A percentile compares a stretch with the other conserved stretches of the same genome.
These are phyloP conservation scores for Fusarium torulosum DNA, from an alignment of 2,329 filamentous ascomycete species.

Conservation along the genomic window DNA sequence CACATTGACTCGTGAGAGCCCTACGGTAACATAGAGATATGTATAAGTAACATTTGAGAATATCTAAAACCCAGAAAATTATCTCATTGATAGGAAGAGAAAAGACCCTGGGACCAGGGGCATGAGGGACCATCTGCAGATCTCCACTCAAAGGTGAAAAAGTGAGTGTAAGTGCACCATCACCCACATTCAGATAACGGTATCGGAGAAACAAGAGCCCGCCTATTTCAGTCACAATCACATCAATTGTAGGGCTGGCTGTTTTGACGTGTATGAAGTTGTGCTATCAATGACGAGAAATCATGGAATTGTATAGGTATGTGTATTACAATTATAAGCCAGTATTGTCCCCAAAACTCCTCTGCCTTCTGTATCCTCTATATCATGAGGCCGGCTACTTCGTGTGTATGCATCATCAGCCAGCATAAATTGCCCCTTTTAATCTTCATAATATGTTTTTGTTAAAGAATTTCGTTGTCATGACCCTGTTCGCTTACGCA, in stretches of 20 bases:
- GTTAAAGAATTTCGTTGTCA: slow-evolving; percentile 21
- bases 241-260: not conserved
- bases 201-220: slow-evolving; percentile 38
- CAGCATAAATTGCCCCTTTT: slow-evolving; percentile 30
- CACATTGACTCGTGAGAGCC: not conserved
- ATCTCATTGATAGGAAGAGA: not conserved
- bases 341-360: slow-evolving; percentile 41
- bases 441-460: slow-evolving; percentile 34
- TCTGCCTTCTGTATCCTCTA: slow-evolving; percentile 38
- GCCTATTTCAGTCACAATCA: slow-evolving; percentile 4
- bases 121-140: not conserved
- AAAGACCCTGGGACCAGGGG: not conserved
- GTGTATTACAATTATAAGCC: slow-evolving; percentile 50
- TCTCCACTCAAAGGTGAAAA: slow-evolving; percentile 31
- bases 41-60: too few species aligned
- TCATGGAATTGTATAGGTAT: slow-evolving; percentile 31
- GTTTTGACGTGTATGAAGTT: not conserved
- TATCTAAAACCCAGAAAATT: not conserved
- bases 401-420: slow-evolving; percentile 42
- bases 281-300: slow-evolving; percentile 20
- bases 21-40: too few species aligned
- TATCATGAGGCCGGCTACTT: slow-evolving; percentile 33
- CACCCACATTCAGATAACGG: slow-evolving; percentile 9
- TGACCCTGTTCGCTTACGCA: slow-evolving; percentile 32
- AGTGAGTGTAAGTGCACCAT: slow-evolving; percentile 15